Conservation (phyloP, 1,284 basidiomycete species). For the Entoloma clypeatum region DNA sequence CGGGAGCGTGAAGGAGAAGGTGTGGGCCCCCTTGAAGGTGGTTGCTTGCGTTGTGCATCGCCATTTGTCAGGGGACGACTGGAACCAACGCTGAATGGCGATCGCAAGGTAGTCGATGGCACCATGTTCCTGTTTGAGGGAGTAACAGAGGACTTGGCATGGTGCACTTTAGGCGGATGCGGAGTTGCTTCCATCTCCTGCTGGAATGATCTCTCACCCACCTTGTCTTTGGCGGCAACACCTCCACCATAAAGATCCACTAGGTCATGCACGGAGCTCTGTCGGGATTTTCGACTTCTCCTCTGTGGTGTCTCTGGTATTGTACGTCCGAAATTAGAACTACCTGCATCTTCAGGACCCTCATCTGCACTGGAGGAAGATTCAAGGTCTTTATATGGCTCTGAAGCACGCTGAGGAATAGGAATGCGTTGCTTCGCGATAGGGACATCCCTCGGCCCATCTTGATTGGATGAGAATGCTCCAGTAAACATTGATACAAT, state of each 20-base stretch:
- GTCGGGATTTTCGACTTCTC: conserved; percentile 46
- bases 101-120: conserved; percentile 8
- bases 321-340: conserved; percentile 29
- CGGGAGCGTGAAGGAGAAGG: conserved; percentile 43
- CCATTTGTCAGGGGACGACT: conserved; percentile 6
- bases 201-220: conserved; percentile 22
- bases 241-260: conserved; percentile 72
- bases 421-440: conserved; percentile 29
- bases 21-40: conserved; percentile 27
- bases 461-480: conserved; percentile 32
- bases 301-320: conserved; percentile 22
- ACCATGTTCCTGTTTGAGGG: conserved; percentile 3
- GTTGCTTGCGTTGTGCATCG: conserved; percentile 6
- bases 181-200: neutral
- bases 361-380: conserved; percentile 57
- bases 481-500: conserved; percentile 33
- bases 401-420: conserved; percentile 17
- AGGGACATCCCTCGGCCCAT: conserved; percentile 20
- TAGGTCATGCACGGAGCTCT: conserved; percentile 76
- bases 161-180: conserved; percentile 8
- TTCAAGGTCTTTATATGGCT: conserved; percentile 27
- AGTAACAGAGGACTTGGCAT: neutral
- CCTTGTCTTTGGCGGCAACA: conserved; percentile 35
- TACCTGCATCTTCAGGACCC: conserved; percentile 55
- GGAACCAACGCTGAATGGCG: conserved; percentile 5